Conservation (phyloP, 768 basidiomycete species). For the Mycena chlorophos region DNA sequence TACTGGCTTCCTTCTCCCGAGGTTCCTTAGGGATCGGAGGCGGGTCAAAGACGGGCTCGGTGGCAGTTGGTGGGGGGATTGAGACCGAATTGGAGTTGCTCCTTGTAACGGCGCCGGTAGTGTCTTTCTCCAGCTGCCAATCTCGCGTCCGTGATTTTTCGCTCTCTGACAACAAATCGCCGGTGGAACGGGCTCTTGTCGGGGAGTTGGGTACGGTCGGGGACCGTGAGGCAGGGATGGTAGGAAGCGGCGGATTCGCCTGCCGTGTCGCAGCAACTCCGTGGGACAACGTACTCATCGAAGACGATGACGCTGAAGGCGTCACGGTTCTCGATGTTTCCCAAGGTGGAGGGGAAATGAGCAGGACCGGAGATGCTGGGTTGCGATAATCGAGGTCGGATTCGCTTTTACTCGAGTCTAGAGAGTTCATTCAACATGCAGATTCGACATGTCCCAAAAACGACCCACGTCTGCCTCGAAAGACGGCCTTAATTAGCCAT, state of each 20-base stretch:
- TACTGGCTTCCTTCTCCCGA: conserved; percentile 55
- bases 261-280: conserved; percentile 28
- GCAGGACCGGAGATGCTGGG: conserved; percentile 68
- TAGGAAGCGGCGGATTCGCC: conserved; percentile 29
- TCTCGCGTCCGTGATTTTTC: conserved; percentile 37
- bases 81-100: conserved; percentile 18
- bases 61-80: conserved; percentile 9
- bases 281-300: conserved; percentile 33
- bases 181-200: conserved; percentile 55
- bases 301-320: conserved; percentile 49
- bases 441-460: conserved; percentile 2
- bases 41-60: conserved; percentile 19
- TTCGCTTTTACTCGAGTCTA: conserved; percentile 32
- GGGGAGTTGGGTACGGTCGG: conserved; percentile 47
- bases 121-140: conserved; percentile 23
- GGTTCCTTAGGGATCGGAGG: conserved; percentile 33
- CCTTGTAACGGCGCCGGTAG: conserved; percentile 8
- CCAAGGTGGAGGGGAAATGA: conserved; percentile 54
- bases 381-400: conserved; percentile 55
- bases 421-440: conserved; percentile 11
- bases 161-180: conserved; percentile 44
- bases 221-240: conserved; percentile 37
- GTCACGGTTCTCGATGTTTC: conserved; percentile 55
- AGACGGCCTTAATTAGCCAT: conserved; percentile 68
- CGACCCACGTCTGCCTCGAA: conserved; percentile 49